Evolutionary conservation across 148 eudicot genomes (phyloP), one percentile per base, ranked within the genome.

Genomic region (Rhododendron kiyosumense): DNA sequence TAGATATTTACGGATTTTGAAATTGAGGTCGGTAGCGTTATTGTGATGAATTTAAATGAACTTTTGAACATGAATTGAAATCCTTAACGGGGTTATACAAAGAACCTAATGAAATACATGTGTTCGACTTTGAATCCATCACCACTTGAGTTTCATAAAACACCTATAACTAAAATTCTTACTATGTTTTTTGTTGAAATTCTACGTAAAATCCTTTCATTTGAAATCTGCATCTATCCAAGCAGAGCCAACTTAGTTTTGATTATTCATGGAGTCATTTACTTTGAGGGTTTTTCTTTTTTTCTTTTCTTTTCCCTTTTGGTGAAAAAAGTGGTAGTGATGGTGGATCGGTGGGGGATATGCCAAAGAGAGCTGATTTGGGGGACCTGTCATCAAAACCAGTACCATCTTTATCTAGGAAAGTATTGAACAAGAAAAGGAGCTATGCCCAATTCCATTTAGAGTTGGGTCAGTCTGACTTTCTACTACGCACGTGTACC

Each of bases 401-500:
- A 24, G 88, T 81, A 79, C 6, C 48, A 14, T 80, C 61, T 14
- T 86, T 79, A 32, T 38, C 90, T 77, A 79, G 90, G 84, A 93
- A 91, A 85, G 81, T 88, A 76, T 86, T 92, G 51, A 92, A 92
- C 86, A 96, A 94, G 91, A 96, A 95, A 86, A 93, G 98, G 85
- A 96, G 85, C 24, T 95, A 96, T 88, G 98, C 94, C 2, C 99
- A 96, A 65, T 92, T 92, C 87, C 95, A 95, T 89, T 89, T 96
- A 91, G 97, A 96, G 48, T 82, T 95, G 86, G 98, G 99, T 79
- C 99, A 96, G 65, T 94, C 99, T 87, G 94, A 96, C 92, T 96
- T 96, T 90, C 90, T 95, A 18, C 88, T 93, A 36, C 97, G 90
- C 46, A 86, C 94, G 1, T 96, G 99, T 90, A 89, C 86, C 30